Conservation (phyloP, 495 filamentous ascomycete genomes). For the Corynascus novoguineensis region DNA sequence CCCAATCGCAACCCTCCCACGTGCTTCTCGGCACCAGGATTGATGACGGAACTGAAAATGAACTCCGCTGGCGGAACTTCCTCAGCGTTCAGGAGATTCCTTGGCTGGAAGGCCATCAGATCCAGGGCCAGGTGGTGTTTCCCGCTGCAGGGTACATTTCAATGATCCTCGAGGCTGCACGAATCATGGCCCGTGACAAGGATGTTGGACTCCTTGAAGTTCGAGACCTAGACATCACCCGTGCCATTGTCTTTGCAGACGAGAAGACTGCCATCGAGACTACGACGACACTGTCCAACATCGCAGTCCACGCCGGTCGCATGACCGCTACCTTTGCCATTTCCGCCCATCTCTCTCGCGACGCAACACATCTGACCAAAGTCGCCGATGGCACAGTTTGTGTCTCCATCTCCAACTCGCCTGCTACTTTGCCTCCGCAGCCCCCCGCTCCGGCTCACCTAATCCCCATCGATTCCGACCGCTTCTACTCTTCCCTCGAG, state of each 20-base stretch:
- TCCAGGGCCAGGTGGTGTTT: constrained; percentile 42
- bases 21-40: constrained; percentile 37
- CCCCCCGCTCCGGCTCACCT: background rate
- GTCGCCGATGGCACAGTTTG: background rate
- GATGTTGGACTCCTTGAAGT: background rate
- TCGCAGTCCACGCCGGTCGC: background rate
- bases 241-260: background rate
- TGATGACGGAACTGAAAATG: constrained; percentile 26
- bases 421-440: background rate
- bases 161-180: constrained; percentile 44
- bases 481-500: background rate
- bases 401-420: background rate
- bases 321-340: background rate
- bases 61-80: constrained; percentile 41
- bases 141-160: constrained; percentile 49
- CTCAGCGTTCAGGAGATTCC: constrained; percentile 34
- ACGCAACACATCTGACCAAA: background rate
- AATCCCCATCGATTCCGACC: background rate
- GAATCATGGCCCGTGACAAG: background rate
- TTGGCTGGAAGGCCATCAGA: constrained; percentile 43
- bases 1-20: constrained; percentile 24
- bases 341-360: background rate
- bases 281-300: background rate
- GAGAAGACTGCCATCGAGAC: background rate
- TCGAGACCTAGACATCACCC: background rate